phyloP scores from a whole-genome alignment of 495 filamentous ascomycete genomes.

The Aspergillus indologenus region DNA sequence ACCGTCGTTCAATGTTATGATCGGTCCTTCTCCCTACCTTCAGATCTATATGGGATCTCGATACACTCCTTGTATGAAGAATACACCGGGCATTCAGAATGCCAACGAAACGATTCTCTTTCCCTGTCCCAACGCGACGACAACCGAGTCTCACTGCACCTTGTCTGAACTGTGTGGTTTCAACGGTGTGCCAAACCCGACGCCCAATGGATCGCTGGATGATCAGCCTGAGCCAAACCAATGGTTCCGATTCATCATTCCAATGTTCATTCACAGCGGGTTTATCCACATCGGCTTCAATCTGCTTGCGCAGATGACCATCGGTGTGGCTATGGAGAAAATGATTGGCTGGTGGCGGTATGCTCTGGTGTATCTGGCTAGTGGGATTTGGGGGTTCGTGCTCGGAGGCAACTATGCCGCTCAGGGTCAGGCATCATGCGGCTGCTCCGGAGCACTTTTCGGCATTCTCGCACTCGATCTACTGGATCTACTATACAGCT shows the following conservation, averaged over 20 bases:
- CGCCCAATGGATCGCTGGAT: constrained; percentile 33
- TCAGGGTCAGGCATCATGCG: constrained; percentile 73
- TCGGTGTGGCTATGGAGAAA: constrained; percentile 87
- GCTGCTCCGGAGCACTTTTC: constrained; percentile 86
- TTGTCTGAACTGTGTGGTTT: constrained; percentile 83
- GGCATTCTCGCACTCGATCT: constrained; percentile 85
- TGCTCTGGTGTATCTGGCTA: constrained; percentile 79
- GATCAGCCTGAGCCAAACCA: constrained; percentile 68
- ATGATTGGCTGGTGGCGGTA: constrained; percentile 84
- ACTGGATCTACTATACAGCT: constrained; percentile 89
- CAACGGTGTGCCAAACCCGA: constrained; percentile 62
- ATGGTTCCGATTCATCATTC: constrained; percentile 94
- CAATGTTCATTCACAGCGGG: constrained; percentile 93
- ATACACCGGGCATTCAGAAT: constrained; percentile 62
- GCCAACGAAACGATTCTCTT: constrained; percentile 51
- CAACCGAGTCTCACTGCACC: constrained; percentile 56
- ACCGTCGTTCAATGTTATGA: constrained; percentile 92
- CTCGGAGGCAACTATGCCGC: constrained; percentile 91
- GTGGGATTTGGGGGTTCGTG: constrained; percentile 95
- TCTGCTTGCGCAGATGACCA: constrained; percentile 79
- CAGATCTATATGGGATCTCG: constrained; percentile 96
- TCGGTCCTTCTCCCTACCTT: constrained; percentile 84
- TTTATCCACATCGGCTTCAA: constrained; percentile 95
- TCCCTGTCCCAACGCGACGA: constrained; percentile 75
- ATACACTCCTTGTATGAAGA: constrained; percentile 93